These are phyloP conservation scores for Cercospora beticola DNA, from an alignment of 2,329 filamentous ascomycete genomes.

Conservation along the genomic window DNA sequence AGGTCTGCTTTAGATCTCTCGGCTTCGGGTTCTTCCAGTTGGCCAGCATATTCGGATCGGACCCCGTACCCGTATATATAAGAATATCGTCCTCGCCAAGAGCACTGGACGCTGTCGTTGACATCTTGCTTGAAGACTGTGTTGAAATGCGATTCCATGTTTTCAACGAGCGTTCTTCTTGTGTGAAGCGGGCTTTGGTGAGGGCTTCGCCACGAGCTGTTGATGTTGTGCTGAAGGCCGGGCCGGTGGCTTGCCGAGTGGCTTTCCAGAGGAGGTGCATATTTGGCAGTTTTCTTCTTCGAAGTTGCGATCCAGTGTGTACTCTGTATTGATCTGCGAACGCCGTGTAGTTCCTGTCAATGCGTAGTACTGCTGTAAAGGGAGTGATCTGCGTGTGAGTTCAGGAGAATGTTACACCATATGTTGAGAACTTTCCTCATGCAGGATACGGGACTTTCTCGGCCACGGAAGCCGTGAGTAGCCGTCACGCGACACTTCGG, in stretches of 20 bases:
- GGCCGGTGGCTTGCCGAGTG: slow-evolving; percentile 9
- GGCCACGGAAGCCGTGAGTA: slow-evolving; percentile 2
- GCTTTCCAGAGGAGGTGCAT: slow-evolving; percentile 14
- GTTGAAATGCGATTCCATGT: slow-evolving; percentile 5
- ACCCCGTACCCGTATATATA: neutral
- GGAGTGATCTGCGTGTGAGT: neutral
- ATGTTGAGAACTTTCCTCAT: slow-evolving; percentile 4
- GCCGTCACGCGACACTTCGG: neutral
- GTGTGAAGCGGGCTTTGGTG: slow-evolving; percentile 9
- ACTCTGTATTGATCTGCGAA: neutral
- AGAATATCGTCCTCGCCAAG: slow-evolving; percentile 7
- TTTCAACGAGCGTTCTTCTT: neutral
- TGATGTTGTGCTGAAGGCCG: slow-evolving; percentile 12
- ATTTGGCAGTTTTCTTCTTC: neutral
- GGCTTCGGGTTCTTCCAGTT: slow-evolving; percentile 10
- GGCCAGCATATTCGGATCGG: neutral
- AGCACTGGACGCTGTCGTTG: neutral
- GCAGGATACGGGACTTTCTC: neutral
- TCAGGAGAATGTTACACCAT: neutral
- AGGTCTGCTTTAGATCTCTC: slow-evolving; percentile 1
- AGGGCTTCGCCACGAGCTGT: slow-evolving; percentile 3
- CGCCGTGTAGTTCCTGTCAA: neutral
- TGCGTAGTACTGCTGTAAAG: neutral
- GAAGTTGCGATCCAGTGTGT: neutral
- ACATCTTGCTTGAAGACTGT: slow-evolving; percentile 5